Conservation (phyloP, 2,329 filamentous ascomycete genomes). For the Stromatinia cepivora region DNA sequence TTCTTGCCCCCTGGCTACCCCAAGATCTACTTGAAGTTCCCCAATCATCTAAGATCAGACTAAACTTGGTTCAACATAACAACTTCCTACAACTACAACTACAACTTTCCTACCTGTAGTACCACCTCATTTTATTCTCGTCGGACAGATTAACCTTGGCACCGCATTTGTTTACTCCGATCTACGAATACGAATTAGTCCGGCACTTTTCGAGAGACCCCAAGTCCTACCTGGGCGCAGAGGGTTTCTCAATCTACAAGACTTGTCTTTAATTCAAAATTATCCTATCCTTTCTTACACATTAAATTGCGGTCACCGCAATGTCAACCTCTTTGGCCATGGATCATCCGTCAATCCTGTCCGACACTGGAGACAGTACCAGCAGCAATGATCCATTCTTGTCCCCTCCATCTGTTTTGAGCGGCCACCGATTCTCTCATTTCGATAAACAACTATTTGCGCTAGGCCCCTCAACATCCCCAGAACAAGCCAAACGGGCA, state of each 20-base stretch:
- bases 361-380: conserved; percentile 29
- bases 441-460: conserved; percentile 82
- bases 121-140: background rate
- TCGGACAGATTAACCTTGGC: conserved; percentile 14
- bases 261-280: conserved; percentile 11
- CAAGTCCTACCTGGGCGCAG: conserved; percentile 23
- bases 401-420: conserved; percentile 51
- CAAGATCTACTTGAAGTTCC: conserved; percentile 11
- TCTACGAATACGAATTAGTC: conserved; percentile 15
- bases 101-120: background rate
- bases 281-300: conserved; percentile 3
- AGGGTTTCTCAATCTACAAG: conserved; percentile 20
- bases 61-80: conserved; percentile 4
- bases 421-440: conserved; percentile 74
- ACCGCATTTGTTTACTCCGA: conserved; percentile 21
- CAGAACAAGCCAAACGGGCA: conserved; percentile 82
- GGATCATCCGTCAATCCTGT: conserved; percentile 34
- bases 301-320: conserved; percentile 38
- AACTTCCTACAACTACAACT: background rate
- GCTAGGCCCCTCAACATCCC: conserved; percentile 73
- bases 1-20: conserved; percentile 15
- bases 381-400: conserved; percentile 56
- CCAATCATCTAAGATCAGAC: conserved; percentile 15
- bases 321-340: conserved; percentile 37
- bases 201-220: conserved; percentile 11